Evolutionary conservation across 768 basidiomycete species (phyloP).

Genomic region (Gelatoporia subvermispora): DNA sequence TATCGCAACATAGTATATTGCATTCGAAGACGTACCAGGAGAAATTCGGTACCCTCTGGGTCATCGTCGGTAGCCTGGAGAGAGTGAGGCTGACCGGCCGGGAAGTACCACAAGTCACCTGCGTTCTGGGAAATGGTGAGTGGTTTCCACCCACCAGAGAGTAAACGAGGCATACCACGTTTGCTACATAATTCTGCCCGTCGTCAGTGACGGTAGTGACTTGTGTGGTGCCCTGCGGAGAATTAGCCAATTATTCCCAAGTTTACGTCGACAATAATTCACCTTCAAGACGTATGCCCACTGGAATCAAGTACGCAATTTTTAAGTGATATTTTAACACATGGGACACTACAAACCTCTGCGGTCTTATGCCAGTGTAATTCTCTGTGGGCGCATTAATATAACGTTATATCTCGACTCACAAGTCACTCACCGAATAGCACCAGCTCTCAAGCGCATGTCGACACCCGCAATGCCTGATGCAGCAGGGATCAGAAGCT

Average conservation of each 20-base stretch:
- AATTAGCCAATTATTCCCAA: not conserved
- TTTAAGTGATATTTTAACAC: not conserved
- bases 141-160: not conserved
- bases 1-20: not conserved
- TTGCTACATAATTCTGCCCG: slow-evolving; percentile 47
- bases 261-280: not conserved
- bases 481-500: slow-evolving; percentile 1
- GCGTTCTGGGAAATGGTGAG: slow-evolving; percentile 18
- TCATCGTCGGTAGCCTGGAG: slow-evolving; percentile 42
- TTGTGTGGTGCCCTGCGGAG: slow-evolving; percentile 24
- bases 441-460: slow-evolving; percentile 32
- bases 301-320: slow-evolving; percentile 5
- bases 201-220: slow-evolving; percentile 44
- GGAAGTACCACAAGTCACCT: slow-evolving; percentile 57
- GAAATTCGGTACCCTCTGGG: slow-evolving; percentile 48
- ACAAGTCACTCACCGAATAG: slow-evolving; percentile 22
- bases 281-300: slow-evolving; percentile 31
- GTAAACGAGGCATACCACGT: slow-evolving; percentile 24
- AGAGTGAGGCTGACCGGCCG: slow-evolving; percentile 50
- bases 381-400: slow-evolving; percentile 14
- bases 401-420: not conserved
- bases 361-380: slow-evolving; percentile 32
- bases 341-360: slow-evolving; percentile 13
- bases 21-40: slow-evolving; percentile 32
- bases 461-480: slow-evolving; percentile 28